A percentile compares a stretch with the other conserved stretches of the same genome.
phyloP scores from a whole-genome alignment of 148 eudicot genomes.

The Rhododendron mucronatum region DNA sequence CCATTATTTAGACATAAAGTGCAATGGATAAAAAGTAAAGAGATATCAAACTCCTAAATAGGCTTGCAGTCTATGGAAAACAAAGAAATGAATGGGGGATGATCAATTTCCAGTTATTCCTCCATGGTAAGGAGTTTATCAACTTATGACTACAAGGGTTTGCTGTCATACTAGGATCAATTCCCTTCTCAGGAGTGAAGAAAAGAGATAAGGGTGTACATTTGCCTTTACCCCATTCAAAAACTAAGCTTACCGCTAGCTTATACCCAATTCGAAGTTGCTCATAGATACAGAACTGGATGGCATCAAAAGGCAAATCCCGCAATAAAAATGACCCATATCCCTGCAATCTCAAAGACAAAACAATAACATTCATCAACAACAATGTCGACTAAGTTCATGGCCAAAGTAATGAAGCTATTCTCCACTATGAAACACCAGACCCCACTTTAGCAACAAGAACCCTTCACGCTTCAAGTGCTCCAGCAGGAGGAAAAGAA shows the following conservation, averaged over 20 bases:
- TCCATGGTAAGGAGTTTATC: not conserved
- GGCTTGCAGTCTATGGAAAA: not conserved
- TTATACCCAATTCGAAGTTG: constrained; percentile 84
- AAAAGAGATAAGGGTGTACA: not conserved
- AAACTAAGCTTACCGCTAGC: constrained; percentile 56
- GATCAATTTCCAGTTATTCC: not conserved
- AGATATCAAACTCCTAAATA: not conserved
- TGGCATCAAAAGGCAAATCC: constrained; percentile 90
- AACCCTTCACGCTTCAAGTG: not conserved
- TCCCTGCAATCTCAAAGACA: constrained; percentile 40
- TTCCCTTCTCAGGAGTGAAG: not conserved
- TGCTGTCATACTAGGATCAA: not conserved
- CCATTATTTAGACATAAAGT: not conserved
- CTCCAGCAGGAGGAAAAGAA: not conserved
- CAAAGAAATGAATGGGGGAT: not conserved
- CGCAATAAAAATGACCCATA: constrained; percentile 85
- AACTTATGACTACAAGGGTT: not conserved
- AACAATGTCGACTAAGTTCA: not conserved
- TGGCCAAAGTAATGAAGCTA: not conserved
- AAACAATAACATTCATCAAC: not conserved
- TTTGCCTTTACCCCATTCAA: constrained; percentile 4
- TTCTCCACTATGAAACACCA: not conserved
- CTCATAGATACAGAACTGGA: constrained; percentile 88
- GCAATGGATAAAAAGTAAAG: not conserved
- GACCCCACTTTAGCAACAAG: not conserved